Evolutionary conservation across 164 flowering plant genomes (phyloP).

Genomic region (Tetrastigma voinierianum): DNA sequence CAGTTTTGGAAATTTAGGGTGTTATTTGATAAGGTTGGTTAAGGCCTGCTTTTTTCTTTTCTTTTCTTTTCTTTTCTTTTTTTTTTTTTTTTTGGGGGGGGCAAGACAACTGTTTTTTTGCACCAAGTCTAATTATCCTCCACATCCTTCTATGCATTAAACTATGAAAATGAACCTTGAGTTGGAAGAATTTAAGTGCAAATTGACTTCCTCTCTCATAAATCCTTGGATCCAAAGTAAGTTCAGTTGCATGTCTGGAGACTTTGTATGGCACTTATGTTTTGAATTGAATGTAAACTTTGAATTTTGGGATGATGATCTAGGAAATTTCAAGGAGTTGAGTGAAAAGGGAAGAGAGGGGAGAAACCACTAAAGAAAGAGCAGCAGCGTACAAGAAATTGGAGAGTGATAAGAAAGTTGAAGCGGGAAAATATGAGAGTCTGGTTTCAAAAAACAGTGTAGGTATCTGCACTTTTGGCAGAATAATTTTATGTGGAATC

Average conservation of each 20-base stretch:
- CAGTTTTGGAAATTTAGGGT: no score
- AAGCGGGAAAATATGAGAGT: slow-evolving; percentile 48
- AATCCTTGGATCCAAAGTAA: slow-evolving; percentile 37
- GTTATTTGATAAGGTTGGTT: no score
- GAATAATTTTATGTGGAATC: slow-evolving; percentile 84
- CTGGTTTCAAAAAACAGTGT: slow-evolving; percentile 42
- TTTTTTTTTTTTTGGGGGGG: neutral
- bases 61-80: neutral
- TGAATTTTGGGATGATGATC: slow-evolving; percentile 22
- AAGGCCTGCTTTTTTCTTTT: neutral
- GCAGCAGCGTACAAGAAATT: slow-evolving; percentile 13
- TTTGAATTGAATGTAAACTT: neutral
- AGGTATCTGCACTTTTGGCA: slow-evolving; percentile 57
- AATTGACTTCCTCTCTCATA: slow-evolving; percentile 37
- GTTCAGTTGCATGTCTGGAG: slow-evolving; percentile 1
- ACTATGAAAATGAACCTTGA: slow-evolving; percentile 42
- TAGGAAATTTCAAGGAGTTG: slow-evolving; percentile 6
- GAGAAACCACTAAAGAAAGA: slow-evolving; percentile 9
- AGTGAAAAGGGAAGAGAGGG: slow-evolving; percentile 10
- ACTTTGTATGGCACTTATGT: neutral
- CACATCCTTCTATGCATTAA: neutral
- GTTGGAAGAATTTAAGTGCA: slow-evolving; percentile 46
- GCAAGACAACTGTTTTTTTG: neutral
- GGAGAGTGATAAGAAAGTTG: slow-evolving; percentile 49
- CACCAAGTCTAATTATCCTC: neutral